phyloP scores from a whole-genome alignment of 1,284 basidiomycete species.

The Albatrellus sp. region DNA sequence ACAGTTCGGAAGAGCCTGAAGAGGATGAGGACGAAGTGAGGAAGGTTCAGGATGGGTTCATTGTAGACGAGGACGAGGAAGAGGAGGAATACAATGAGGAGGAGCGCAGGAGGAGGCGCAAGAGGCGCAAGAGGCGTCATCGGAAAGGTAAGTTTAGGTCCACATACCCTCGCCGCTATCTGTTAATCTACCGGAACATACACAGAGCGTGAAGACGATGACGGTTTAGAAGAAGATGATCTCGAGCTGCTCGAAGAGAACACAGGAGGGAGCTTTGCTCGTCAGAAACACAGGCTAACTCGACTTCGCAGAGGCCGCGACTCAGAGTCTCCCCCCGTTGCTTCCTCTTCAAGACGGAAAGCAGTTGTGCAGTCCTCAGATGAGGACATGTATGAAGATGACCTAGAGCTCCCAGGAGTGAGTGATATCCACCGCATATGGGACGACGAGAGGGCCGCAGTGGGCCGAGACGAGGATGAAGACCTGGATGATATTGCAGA shows the following conservation, averaged over 20 bases:
- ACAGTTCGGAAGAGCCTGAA: slow-evolving; percentile 77
- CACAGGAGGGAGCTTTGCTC: slow-evolving; percentile 63
- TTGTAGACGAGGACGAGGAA: slow-evolving; percentile 77
- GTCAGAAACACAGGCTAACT: slow-evolving; percentile 45
- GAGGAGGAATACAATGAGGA: slow-evolving; percentile 38
- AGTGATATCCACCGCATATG: slow-evolving; percentile 75
- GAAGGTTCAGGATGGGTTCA: slow-evolving; percentile 69
- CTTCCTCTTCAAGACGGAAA: slow-evolving; percentile 47
- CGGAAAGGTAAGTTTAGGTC: slow-evolving; percentile 36
- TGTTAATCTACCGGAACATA: slow-evolving; percentile 9
- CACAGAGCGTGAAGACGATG: slow-evolving; percentile 46
- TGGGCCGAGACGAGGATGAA: slow-evolving; percentile 52
- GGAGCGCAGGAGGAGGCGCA: slow-evolving; percentile 42
- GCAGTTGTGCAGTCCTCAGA: slow-evolving; percentile 56
- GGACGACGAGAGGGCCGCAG: slow-evolving; percentile 60
- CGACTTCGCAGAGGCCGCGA: slow-evolving; percentile 64
- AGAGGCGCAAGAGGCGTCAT: slow-evolving; percentile 54
- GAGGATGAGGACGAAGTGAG: slow-evolving; percentile 75
- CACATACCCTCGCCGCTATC: slow-evolving; percentile 7
- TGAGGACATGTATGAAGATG: slow-evolving; percentile 57
- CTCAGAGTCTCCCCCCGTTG: slow-evolving; percentile 51
- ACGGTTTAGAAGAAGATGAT: slow-evolving; percentile 91
- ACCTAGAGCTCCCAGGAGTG: slow-evolving; percentile 33
- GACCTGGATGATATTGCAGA: slow-evolving; percentile 72
- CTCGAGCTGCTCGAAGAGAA: slow-evolving; percentile 92